A percentile compares a stretch with the other conserved stretches of the same genome.
These are phyloP conservation scores for Leccinum fallax DNA, from an alignment of 1,284 basidiomycete species.

Conservation along the genomic window DNA sequence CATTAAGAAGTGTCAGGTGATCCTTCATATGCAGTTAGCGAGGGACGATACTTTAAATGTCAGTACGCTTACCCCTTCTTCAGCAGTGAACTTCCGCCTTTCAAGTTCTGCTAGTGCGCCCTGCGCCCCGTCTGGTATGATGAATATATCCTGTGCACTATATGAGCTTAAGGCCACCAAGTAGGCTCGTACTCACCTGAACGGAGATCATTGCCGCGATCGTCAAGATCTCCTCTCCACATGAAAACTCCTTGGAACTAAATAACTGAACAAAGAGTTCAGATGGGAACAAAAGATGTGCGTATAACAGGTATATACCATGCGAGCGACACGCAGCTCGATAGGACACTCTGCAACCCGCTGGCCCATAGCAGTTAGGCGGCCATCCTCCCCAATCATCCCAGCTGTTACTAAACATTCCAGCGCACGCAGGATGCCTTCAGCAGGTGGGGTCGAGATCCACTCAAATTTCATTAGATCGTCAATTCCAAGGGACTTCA, in stretches of 20 bases:
- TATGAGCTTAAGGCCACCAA: neutral
- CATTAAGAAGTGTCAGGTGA: constrained; percentile 89
- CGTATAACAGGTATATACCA: constrained; percentile 47
- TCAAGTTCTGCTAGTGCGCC: constrained; percentile 88
- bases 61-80: constrained; percentile 80
- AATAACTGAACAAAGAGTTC: constrained; percentile 66
- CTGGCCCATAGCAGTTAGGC: constrained; percentile 64
- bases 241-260: constrained; percentile 79
- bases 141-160: constrained; percentile 73
- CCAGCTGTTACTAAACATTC: constrained; percentile 72
- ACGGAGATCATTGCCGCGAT: constrained; percentile 95
- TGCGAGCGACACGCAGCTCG: constrained; percentile 73
- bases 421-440: constrained; percentile 81
- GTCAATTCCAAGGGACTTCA: constrained; percentile 93
- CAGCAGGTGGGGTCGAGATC: constrained; percentile 86
- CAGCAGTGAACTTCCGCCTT: constrained; percentile 92
- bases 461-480: constrained; percentile 97
- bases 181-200: constrained; percentile 52
- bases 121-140: constrained; percentile 82
- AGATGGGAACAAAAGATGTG: neutral
- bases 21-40: constrained; percentile 55
- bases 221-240: constrained; percentile 91
- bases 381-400: constrained; percentile 72
- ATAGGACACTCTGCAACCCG: constrained; percentile 79
- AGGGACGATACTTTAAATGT: neutral